Percentiles rank a stretch among this genome's conserved stretches.
These are phyloP conservation scores for Endoconidiophora laricicola DNA, from an alignment of 2,329 filamentous ascomycete genomes.

Conservation along the genomic window DNA sequence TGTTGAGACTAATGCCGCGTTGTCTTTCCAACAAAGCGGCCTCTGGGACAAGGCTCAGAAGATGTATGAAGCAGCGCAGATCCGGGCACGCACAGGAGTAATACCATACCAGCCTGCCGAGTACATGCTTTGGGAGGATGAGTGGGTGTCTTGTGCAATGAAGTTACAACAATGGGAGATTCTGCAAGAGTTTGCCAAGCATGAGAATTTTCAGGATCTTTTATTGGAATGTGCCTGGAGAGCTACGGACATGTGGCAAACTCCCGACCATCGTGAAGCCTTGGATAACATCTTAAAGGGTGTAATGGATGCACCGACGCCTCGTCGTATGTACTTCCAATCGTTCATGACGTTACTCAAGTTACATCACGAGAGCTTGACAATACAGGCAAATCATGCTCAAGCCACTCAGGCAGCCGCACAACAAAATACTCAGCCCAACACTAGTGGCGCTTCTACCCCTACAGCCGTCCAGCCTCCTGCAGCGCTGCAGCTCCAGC, in stretches of 20 bases:
- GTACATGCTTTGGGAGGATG: slow-evolving; percentile 99
- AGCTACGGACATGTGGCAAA: slow-evolving; percentile 88
- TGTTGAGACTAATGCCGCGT: slow-evolving; percentile 88
- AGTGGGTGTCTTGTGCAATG: slow-evolving; percentile 94
- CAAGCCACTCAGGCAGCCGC: slow-evolving; percentile 39
- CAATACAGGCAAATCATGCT: slow-evolving; percentile 36
- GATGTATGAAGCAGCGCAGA: slow-evolving; percentile 90
- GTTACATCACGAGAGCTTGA: slow-evolving; percentile 39
- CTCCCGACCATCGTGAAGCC: slow-evolving; percentile 68
- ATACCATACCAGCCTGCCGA: slow-evolving; percentile 91
- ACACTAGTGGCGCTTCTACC: not conserved
- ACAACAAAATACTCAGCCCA: not conserved
- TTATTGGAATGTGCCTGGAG: slow-evolving; percentile 92
- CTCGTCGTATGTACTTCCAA: slow-evolving; percentile 88
- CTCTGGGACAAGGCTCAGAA: slow-evolving; percentile 99
- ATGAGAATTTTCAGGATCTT: slow-evolving; percentile 95
- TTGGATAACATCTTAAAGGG: slow-evolving; percentile 90
- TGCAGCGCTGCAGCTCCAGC: not conserved
- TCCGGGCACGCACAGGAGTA: slow-evolving; percentile 91
- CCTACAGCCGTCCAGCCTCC: not conserved
- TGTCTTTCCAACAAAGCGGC: slow-evolving; percentile 96
- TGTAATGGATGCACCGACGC: slow-evolving; percentile 92
- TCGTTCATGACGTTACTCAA: slow-evolving; percentile 95
- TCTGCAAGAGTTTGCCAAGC: slow-evolving; percentile 90
- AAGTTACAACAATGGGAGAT: slow-evolving; percentile 99